Conservation (phyloP, 441 rosid genomes). For the Theobroma grandiflorum region DNA sequence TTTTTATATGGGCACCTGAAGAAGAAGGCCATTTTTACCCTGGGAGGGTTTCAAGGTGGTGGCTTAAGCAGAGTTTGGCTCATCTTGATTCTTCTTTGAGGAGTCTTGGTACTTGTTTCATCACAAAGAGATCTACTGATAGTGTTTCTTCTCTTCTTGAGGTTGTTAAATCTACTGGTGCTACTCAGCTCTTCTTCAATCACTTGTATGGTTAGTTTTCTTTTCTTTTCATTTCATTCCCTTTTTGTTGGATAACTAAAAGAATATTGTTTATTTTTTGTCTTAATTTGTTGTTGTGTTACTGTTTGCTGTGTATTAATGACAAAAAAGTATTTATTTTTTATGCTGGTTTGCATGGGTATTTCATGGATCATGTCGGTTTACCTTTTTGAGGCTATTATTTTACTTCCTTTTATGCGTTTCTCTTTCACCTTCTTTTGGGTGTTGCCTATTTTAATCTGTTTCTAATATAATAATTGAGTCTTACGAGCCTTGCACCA, state of each 20-base stretch:
- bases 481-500: neutral
- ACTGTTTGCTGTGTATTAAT: neutral
- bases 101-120: slow-evolving; percentile 83
- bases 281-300: neutral
- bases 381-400: slow-evolving; percentile 23
- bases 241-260: neutral
- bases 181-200: slow-evolving; percentile 94
- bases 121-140: slow-evolving; percentile 87
- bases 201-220: slow-evolving; percentile 86
- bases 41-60: slow-evolving; percentile 98
- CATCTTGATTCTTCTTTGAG: slow-evolving; percentile 88
- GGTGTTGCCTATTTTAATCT: neutral
- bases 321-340: neutral
- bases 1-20: slow-evolving; percentile 93
- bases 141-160: slow-evolving; percentile 85
- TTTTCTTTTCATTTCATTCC: neutral
- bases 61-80: slow-evolving; percentile 95
- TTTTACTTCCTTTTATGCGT: slow-evolving; percentile 1
- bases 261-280: neutral
- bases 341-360: slow-evolving; percentile 20
- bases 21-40: slow-evolving; percentile 91
- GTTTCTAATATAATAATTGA: neutral
- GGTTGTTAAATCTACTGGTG: slow-evolving; percentile 85
- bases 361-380: slow-evolving; percentile 34
- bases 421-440: neutral